A percentile compares a stretch with the other conserved stretches of the same genome.
Evolutionary conservation across 169 alveolate species (phyloP).

Genomic region (Plasmodium gallinaceum): DNA sequence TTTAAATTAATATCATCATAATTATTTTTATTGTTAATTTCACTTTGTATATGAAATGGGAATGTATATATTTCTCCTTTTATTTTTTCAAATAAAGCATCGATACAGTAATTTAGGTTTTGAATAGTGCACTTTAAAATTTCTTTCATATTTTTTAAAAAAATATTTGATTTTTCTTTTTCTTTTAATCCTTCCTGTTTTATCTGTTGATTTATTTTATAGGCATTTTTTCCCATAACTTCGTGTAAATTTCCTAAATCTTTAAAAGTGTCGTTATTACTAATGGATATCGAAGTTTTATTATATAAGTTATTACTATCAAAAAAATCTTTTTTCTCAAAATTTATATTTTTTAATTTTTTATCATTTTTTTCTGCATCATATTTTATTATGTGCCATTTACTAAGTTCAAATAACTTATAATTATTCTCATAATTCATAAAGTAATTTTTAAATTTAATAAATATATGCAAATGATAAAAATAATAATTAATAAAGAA

Average conservation of each 20-base stretch:
- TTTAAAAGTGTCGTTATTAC: too few species aligned
- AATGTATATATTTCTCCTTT: constrained; percentile 60
- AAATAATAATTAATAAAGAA: constrained; percentile 65
- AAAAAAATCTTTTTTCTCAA: neutral
- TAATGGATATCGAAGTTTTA: too few species aligned
- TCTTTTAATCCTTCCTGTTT: neutral
- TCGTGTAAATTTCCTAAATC: neutral
- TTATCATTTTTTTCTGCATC: neutral
- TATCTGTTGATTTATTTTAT: neutral
- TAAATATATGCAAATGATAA: constrained; percentile 44
- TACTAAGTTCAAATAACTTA: constrained; percentile 3
- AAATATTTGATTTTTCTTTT: neutral
- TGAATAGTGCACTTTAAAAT: constrained; percentile 28
- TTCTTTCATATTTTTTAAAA: constrained; percentile 19
- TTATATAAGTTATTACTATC: too few species aligned
- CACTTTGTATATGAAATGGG: neutral
- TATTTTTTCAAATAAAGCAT: constrained; percentile 46
- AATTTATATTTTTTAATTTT: neutral
- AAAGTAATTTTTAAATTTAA: constrained; percentile 33
- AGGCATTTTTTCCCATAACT: neutral
- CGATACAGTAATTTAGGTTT: constrained; percentile 44
- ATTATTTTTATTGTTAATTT: neutral
- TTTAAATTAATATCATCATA: neutral
- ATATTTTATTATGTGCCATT: constrained; percentile 14
- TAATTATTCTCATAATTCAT: constrained; percentile 23